Conservation (phyloP, 139 green algal species). For the Micractinium conductrix region DNA sequence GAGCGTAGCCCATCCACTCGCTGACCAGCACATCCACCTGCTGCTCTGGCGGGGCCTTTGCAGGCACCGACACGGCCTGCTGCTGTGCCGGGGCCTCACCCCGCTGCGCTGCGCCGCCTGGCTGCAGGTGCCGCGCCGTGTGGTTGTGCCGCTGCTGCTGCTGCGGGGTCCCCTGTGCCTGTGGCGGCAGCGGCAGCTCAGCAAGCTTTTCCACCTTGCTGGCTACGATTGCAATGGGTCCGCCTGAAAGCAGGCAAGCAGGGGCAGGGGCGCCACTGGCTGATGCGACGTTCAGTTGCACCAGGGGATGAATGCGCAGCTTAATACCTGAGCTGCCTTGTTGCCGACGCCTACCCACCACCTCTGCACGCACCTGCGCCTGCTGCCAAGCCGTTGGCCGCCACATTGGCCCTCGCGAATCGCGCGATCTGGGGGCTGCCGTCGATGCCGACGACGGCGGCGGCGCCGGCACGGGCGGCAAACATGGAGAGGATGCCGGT, state of each 20-base stretch:
- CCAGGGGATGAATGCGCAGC: no score
- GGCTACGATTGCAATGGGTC: conserved; percentile 68
- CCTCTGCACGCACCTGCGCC: no score
- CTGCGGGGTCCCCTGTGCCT: no score
- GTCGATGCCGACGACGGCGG: conserved; percentile 72
- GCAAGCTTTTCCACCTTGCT: conserved; percentile 76
- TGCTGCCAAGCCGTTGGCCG: conserved; percentile 54
- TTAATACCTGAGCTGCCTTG: no score
- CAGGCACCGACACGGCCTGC: neutral
- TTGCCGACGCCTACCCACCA: no score
- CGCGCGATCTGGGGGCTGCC: conserved; percentile 66
- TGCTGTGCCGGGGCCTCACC: neutral
- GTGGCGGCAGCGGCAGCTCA: conserved; percentile 43
- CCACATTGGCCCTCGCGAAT: conserved; percentile 58
- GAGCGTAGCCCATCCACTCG: conserved; percentile 98
- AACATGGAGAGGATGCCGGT: conserved; percentile 96
- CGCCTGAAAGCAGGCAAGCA: no score
- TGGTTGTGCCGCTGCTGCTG: neutral
- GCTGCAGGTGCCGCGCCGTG: neutral
- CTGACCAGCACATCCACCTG: conserved; percentile 90
- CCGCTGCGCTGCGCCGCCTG: no score
- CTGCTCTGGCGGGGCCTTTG: conserved; percentile 4
- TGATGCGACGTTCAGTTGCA: no score
- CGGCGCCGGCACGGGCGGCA: conserved; percentile 83
- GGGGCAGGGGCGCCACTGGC: no score